Base-by-base conservation (phyloP, 306 rosid species). In the Ormosia emarginata region DNA sequence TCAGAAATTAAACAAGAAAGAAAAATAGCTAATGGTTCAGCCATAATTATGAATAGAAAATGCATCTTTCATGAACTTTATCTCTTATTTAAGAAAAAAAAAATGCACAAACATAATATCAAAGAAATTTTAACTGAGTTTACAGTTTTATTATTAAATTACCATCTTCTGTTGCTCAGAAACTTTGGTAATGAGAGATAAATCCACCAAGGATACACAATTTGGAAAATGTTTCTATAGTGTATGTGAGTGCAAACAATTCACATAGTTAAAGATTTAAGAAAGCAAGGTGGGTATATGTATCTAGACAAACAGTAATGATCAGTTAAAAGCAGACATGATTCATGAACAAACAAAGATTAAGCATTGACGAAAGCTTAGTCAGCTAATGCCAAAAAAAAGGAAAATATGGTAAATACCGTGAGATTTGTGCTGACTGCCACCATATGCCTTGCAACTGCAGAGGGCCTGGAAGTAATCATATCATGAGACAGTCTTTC, bases 401-500 rank as follows among this genome's bases (percentile, higher is more conserved):
- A 70, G 77, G 12, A 41, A 67, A 40, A 71, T 36, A 67, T 8
- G 52, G 44, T 8, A 13, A 75, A 75, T 88, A 93, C 97, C 90
- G 77, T 67, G 59, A 93, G 94, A 81, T 93, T 93, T 50, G 97
- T 93, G 86, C 97, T 93, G 77, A 93, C 94, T 58, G 97, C 97
- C 56, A 93, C 94, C 94, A 91, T 93, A 85, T 93, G 95, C 87
- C 90, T 93, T 77, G 94, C 94, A 67, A 91, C 95, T 18, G 95
- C 94, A 76, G 90, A 88, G 72, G 95, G 87, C 90, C 97, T 93
- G 88, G n/a, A 72, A 79, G 75, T 44, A 66, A 79, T 50, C 56
- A 41, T 24, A 12, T 67, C 17, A 73, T 53, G 46, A 82, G n/a
- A 36, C 58, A 58, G 47, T 36, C 71, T 30, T 59, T 59, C 74